These are phyloP conservation scores for Ampelocalamus luodianensis DNA, from an alignment of 176 grass and related monocot species.

Conservation along the genomic window DNA sequence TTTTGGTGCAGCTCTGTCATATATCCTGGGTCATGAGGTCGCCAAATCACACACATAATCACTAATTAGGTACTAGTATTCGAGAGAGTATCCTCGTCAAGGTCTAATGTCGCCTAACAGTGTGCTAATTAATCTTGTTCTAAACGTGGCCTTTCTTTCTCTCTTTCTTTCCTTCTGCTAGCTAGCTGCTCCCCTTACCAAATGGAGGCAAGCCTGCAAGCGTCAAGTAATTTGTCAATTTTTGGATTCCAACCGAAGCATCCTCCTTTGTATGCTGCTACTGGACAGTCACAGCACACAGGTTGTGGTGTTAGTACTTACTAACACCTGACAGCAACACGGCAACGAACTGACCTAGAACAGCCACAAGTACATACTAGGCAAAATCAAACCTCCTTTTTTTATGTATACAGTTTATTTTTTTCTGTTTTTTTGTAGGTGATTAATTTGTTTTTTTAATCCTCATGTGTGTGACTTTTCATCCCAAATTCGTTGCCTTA, in stretches of 20 bases:
- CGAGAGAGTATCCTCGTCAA: not conserved
- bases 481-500: not conserved
- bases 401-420: not conserved
- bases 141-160: conserved; percentile 46
- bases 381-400: not conserved
- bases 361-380: not conserved
- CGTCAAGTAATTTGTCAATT: not conserved
- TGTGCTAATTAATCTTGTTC: conserved; percentile 31
- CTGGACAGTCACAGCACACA: not conserved
- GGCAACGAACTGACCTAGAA: conserved; percentile 38
- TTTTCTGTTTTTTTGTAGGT: not conserved
- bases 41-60: not conserved
- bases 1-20: too few species aligned
- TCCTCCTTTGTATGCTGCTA: not conserved
- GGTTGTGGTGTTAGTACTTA: not conserved
- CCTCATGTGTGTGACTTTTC: not conserved
- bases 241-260: conserved; percentile 44
- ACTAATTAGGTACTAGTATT: too few species aligned
- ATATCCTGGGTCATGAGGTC: too few species aligned
- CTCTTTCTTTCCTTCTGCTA: not conserved
- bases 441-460: not conserved
- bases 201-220: not conserved
- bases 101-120: conserved; percentile 42
- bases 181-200: not conserved
- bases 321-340: conserved; percentile 31